phyloP scores from a whole-genome alignment of 2,329 filamentous ascomycete species.

The Paecilomyces niveus region DNA sequence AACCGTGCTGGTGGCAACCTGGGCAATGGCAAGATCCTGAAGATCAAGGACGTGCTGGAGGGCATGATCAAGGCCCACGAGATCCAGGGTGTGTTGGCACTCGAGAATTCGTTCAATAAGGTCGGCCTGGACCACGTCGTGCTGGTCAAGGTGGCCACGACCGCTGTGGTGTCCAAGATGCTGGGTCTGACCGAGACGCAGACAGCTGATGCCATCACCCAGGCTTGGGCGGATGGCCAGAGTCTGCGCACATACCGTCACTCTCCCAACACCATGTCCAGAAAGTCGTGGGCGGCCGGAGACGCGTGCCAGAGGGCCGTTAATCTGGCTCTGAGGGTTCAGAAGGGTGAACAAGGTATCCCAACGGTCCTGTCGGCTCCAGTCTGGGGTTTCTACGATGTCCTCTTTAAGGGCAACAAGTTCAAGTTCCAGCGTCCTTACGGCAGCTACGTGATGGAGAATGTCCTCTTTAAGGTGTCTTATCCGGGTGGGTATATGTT shows the following conservation, averaged over 20 bases:
- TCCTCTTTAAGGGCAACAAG: constrained; percentile 90
- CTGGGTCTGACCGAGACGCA: constrained; percentile 82
- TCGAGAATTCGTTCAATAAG: constrained; percentile 98
- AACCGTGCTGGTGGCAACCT: constrained; percentile 76
- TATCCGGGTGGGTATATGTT: constrained; percentile 66
- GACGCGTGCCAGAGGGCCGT: constrained; percentile 95
- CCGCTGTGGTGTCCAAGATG: constrained; percentile 92
- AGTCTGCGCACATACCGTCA: constrained; percentile 94
- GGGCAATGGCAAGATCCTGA: constrained; percentile 70
- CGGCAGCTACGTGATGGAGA: constrained; percentile 99
- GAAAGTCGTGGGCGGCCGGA: constrained; percentile 98
- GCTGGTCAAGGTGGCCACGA: constrained; percentile 92
- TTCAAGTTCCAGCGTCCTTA: constrained; percentile 96
- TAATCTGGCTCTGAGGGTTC: constrained; percentile 82
- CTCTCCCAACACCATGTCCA: constrained; percentile 97
- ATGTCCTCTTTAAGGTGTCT: constrained; percentile 98
- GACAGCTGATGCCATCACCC: constrained; percentile 90
- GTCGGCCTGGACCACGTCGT: constrained; percentile 97
- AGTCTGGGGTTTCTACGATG: constrained; percentile 97
- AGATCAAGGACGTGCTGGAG: constrained; percentile 84
- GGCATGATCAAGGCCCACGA: constrained; percentile 99
- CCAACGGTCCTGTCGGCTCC: constrained; percentile 89
- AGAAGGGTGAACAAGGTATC: constrained; percentile 83
- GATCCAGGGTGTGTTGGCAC: constrained; percentile 92
- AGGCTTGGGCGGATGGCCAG: constrained; percentile 97